Evolutionary conservation across 2,329 filamentous ascomycete species (phyloP), one percentile per base, ranked within the genome.

Genomic region (Fusarium compactum): DNA sequence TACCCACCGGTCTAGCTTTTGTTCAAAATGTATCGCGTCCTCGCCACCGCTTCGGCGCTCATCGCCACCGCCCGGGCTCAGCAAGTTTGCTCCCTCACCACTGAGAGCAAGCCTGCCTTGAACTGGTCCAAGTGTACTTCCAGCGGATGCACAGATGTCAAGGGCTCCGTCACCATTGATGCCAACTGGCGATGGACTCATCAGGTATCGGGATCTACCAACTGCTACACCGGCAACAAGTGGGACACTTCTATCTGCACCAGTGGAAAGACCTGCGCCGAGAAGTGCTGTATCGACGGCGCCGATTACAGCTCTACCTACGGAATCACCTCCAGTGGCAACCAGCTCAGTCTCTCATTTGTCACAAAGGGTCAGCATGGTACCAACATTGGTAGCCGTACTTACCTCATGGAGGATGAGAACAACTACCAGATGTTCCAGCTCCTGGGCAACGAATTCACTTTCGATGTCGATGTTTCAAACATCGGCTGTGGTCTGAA

Each of bases 381-480:
- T 51, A 82, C 78, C 72, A 87, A 86, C 75, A 76, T 86, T 47
- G 85, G 84, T 25, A 82, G 87, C 58, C 86, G 91, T 72, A 80
- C 90, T 45, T 93, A 91, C 78, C 84, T 92, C 67, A 86, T 92
- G 82, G 85, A 86, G 72, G 81, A 84, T 54, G 86, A 89, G 46
- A 83, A 82, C 71, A 86, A 85, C 63, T 93, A 93, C 79, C 81
- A 91, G 81, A 85, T 86, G 76, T 90, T 92, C 81, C 85, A 87
- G 63, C 83, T 92, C 62, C 83, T 89, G 57, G 89, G 88, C 80
- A 85, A 90, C 76, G 91, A 93, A 79, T 90, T 93, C 80, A 90
- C 89, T 58, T 92, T 93, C 67, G 90, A 92, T 58, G 90, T 92
- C 27, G 91, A 93, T 76, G 87, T 91, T 46, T 91, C 90, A 43